Conservation (phyloP, 331 rosid genomes). For the Quercus tomentella region DNA sequence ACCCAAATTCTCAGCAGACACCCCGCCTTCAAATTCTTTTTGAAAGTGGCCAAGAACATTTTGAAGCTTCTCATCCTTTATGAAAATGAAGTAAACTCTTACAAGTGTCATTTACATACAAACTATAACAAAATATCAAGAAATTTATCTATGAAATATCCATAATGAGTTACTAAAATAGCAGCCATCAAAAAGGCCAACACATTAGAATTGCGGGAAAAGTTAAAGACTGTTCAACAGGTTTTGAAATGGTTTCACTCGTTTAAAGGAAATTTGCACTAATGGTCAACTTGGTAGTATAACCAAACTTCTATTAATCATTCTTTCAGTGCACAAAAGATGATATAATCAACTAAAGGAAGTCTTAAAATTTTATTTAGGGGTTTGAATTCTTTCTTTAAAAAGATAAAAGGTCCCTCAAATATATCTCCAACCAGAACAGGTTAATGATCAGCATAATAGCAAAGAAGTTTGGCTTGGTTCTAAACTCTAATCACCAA, state of each 20-base stretch:
- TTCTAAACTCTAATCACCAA: not conserved
- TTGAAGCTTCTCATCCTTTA: slow-evolving; percentile 72
- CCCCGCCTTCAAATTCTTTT: slow-evolving; percentile 72
- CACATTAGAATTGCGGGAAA: not conserved
- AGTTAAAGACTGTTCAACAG: not conserved
- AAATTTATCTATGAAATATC: not conserved
- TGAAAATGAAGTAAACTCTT: slow-evolving; percentile 12
- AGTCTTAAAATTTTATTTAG: not conserved
- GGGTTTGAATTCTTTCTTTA: not conserved
- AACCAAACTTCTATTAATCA: not conserved
- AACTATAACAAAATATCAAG: not conserved
- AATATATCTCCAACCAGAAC: not conserved
- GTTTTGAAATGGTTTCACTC: not conserved
- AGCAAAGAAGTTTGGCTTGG: not conserved
- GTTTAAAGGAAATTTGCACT: not conserved
- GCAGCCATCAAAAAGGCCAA: slow-evolving; percentile 6
- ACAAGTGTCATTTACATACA: slow-evolving; percentile 1
- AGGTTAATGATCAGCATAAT: not conserved
- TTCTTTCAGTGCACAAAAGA: not conserved
- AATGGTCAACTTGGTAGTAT: not conserved
- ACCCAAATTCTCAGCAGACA: slow-evolving; percentile 69
- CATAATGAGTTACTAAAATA: slow-evolving; percentile 5
- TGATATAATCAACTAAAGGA: not conserved
- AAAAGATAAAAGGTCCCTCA: not conserved
- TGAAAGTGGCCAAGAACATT: slow-evolving; percentile 68